Percentiles rank a stretch among this genome's conserved stretches.
Evolutionary conservation across 2,329 filamentous ascomycete genomes (phyloP).

Genomic region (Diplodia mutila): DNA sequence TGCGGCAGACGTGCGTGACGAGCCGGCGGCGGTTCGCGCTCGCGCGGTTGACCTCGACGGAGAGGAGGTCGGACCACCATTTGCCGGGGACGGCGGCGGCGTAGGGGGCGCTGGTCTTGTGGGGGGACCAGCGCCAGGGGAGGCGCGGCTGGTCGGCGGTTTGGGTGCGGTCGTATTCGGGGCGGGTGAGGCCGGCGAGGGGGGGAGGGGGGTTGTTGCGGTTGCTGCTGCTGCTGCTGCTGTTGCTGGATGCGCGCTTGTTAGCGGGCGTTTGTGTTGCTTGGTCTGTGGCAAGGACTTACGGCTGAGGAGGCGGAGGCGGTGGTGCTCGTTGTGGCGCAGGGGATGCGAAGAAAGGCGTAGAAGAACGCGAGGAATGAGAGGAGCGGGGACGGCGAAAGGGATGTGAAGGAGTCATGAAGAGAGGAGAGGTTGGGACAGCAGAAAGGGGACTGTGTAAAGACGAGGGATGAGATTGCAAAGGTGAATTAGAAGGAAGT

Average conservation of each 20-base stretch:
- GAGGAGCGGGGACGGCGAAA: not conserved
- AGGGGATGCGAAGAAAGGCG: not conserved
- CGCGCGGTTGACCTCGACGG: too few species aligned
- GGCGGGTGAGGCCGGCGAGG: not conserved
- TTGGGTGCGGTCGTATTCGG: not conserved
- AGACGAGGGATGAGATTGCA: not conserved
- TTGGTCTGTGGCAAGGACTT: not conserved
- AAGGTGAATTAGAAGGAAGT: not conserved
- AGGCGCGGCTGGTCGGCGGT: not conserved
- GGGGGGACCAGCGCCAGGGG: too few species aligned
- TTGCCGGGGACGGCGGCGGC: too few species aligned
- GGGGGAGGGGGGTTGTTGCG: too few species aligned
- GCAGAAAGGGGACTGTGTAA: not conserved
- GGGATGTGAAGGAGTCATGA: not conserved
- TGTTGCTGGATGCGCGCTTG: not conserved
- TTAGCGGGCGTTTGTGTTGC: too few species aligned
- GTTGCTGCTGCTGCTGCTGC: too few species aligned
- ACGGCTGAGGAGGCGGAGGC: not conserved
- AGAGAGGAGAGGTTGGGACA: not conserved
- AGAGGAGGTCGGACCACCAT: too few species aligned
- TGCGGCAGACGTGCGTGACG: too few species aligned
- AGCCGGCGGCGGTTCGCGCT: too few species aligned
- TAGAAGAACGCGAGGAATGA: not conserved
- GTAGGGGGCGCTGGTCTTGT: too few species aligned
- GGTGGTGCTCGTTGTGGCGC: not conserved